phyloP scores from a whole-genome alignment of 2,329 filamentous ascomycete species.

The Dothiorella sarmentorum region DNA sequence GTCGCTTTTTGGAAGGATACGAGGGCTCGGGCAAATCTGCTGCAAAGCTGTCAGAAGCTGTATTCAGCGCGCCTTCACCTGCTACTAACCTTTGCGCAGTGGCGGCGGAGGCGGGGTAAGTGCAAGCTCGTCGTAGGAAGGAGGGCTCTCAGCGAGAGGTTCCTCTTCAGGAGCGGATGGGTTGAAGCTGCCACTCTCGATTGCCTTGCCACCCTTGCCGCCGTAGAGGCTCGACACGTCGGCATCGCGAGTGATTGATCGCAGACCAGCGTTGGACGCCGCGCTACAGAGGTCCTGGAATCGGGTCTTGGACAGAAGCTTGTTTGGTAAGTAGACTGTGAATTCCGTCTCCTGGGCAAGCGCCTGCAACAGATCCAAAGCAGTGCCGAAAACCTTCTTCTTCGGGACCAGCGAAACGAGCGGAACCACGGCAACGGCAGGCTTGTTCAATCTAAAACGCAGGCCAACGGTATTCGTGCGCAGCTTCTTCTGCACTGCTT shows the following conservation, averaged over 20 bases:
- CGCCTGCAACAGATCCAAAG: not conserved
- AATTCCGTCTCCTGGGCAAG: not conserved
- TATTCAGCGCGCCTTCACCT: too few species aligned
- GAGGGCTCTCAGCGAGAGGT: not conserved
- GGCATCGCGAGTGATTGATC: not conserved
- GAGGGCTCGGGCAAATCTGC: too few species aligned
- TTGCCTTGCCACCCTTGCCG: not conserved
- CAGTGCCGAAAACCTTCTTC: not conserved
- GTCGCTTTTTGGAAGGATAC: too few species aligned
- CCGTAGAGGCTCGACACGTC: not conserved
- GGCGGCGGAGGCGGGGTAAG: not conserved
- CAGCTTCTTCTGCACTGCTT: not conserved
- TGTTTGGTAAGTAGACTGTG: not conserved
- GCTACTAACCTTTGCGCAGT: too few species aligned
- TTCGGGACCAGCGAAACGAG: not conserved
- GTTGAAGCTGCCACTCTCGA: not conserved
- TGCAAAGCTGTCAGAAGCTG: not conserved
- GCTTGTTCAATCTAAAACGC: not conserved
- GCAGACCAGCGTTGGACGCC: not conserved
- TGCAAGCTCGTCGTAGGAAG: constrained; percentile 5
- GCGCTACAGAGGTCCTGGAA: not conserved
- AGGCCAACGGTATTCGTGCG: not conserved
- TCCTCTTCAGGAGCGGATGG: not conserved
- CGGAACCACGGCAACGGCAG: not conserved
- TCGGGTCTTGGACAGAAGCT: not conserved